Conservation (phyloP, 805 yeast genomes). For the Sugiyamaella valdiviana region DNA sequence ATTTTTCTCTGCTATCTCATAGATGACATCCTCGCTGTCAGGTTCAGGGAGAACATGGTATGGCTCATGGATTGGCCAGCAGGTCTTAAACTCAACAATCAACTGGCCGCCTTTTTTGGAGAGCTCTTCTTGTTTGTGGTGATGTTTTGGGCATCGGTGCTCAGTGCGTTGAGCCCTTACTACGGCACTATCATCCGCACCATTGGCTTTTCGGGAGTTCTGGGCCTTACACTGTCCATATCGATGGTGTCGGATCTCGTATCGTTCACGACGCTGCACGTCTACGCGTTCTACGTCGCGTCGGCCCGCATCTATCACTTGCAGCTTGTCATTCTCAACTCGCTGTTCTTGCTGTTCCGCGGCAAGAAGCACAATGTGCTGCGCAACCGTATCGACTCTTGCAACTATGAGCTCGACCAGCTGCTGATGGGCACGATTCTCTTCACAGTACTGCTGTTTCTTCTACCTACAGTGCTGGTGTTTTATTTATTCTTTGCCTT, state of each 20-base stretch:
- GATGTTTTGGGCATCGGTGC: conserved; percentile 47
- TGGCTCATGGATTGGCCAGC: conserved; percentile 90
- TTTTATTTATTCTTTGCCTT: conserved; percentile 72
- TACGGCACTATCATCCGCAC: conserved; percentile 29
- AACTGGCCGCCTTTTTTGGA: conserved; percentile 77
- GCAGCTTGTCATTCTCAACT: conserved; percentile 60
- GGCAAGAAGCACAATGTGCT: conserved; percentile 84
- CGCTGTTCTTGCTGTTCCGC: conserved; percentile 76
- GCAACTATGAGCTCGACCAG: conserved; percentile 81
- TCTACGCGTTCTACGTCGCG: conserved; percentile 69
- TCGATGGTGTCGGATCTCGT: conserved; percentile 61
- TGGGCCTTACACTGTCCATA: conserved; percentile 66
- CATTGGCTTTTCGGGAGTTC: conserved; percentile 38
- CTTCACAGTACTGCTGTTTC: conserved; percentile 69
- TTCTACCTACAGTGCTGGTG: conserved; percentile 82
- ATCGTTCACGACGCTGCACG: conserved; percentile 59
- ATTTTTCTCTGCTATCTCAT: conserved; percentile 30
- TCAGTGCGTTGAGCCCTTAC: conserved; percentile 27
- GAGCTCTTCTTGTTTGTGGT: conserved; percentile 83
- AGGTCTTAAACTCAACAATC: conserved; percentile 86
- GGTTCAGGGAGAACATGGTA: conserved; percentile 44
- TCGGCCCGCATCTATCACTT: conserved; percentile 73
- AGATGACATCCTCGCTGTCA: conserved; percentile 38
- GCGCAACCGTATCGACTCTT: conserved; percentile 78
- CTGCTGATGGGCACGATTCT: conserved; percentile 80